Conservation (phyloP, 352 stramenopile genomes). For the Pythium aristosporum region DNA sequence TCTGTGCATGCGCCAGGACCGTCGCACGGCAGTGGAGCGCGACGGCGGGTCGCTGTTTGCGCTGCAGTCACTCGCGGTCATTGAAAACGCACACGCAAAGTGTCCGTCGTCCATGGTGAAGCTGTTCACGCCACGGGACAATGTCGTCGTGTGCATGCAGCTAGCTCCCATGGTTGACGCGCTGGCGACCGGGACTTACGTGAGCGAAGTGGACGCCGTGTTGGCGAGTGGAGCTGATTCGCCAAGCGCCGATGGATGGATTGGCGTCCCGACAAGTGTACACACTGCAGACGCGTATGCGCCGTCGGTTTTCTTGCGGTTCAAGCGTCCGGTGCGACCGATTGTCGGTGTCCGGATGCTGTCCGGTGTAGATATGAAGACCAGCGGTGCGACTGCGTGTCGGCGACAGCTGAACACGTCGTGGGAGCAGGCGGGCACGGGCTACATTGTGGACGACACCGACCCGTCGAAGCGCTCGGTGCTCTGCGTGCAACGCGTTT, state of each 20-base stretch:
- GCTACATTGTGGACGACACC: background rate
- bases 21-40: slow-evolving; percentile 1
- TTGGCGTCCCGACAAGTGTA: slow-evolving; percentile 3
- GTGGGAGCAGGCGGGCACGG: slow-evolving; percentile 21
- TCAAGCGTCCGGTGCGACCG: slow-evolving; percentile 21
- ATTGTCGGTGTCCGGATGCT: slow-evolving; percentile 14
- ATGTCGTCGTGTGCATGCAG: slow-evolving; percentile 17
- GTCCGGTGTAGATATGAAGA: background rate
- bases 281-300: background rate
- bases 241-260: slow-evolving; percentile 1
- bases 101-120: slow-evolving; percentile 14
- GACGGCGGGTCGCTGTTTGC: background rate
- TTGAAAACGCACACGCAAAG: background rate
- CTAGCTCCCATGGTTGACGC: background rate
- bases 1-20: slow-evolving; percentile 25
- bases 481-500: slow-evolving; percentile 6
- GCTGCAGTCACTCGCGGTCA: slow-evolving; percentile 14
- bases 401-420: background rate
- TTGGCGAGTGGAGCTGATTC: too few relatives aligned
- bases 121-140: slow-evolving; percentile 8
- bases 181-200: slow-evolving; percentile 22
- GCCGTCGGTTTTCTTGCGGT: slow-evolving; percentile 5
- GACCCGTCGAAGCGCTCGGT: background rate
- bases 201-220: slow-evolving; percentile 16
- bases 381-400: slow-evolving; percentile 3